phyloP scores from a whole-genome alignment of 805 yeast species.

The Ogataea saltuana region DNA sequence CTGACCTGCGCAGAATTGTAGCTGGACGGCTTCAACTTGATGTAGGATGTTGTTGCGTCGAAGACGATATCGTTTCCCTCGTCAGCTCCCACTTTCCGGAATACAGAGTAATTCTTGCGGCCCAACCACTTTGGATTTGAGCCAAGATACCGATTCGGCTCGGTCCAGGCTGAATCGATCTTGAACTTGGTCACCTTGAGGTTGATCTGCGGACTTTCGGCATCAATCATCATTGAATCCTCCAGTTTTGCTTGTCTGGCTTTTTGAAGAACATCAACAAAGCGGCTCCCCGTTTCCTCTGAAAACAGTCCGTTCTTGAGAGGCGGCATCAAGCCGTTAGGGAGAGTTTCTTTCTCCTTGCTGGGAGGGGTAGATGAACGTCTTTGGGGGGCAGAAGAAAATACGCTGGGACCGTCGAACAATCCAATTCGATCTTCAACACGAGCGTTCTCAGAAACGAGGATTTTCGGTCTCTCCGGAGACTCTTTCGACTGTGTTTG shows the following conservation, averaged over 20 bases:
- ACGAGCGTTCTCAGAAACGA: not conserved
- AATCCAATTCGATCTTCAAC: no score
- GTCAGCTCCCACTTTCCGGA: constrained; percentile 13
- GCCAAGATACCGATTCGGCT: constrained; percentile 12
- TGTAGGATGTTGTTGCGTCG: constrained; percentile 22
- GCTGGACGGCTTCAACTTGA: constrained; percentile 15
- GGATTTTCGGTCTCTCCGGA: not conserved
- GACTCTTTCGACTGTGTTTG: not conserved
- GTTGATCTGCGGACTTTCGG: not conserved
- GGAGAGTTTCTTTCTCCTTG: no score
- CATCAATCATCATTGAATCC: constrained; percentile 5
- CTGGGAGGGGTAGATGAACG: no score
- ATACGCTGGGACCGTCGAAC: no score
- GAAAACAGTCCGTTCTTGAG: no score
- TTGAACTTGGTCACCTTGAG: constrained; percentile 17
- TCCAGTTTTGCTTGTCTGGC: constrained; percentile 14
- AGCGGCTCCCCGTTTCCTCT: not conserved
- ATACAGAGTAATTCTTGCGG: constrained; percentile 19
- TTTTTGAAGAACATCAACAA: constrained; percentile 11
- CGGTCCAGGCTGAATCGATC: constrained; percentile 1
- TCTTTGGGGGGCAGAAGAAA: no score
- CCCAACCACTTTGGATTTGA: constrained; percentile 16
- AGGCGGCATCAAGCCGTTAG: no score
- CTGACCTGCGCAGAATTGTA: constrained; percentile 16
- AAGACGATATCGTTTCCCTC: constrained; percentile 17